Base-by-base conservation (phyloP, 2,329 filamentous ascomycete genomes). In the Xylogone sp. region DNA sequence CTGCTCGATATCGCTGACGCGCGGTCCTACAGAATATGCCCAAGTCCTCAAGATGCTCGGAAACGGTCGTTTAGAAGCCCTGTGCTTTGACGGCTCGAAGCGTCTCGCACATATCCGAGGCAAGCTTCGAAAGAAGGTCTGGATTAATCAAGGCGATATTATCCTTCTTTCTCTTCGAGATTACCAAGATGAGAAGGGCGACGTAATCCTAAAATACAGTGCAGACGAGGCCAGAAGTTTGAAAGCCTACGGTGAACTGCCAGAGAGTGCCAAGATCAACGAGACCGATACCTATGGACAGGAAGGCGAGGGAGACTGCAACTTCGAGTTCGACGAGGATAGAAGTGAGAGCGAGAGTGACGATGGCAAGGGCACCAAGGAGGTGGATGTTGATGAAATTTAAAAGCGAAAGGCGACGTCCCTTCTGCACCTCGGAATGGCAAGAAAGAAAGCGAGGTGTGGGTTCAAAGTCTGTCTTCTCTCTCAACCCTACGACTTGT, bases 91-190 rank as follows among this genome's bases (percentile, higher is more conserved):
- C 71, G 93, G 93, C 69, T 85, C 87, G 61, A 91, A 91, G 72
- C 86, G 90, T 55, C 82, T 90, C 42, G 89, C 87, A 59, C 87
- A 93, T 71, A 90, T 90, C 65, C 90, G 93, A 59, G 93, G 93
- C 76, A 97, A 99, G 77, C 88, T 99, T 67, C 86, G 94, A 67
- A 99, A 99, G 83, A 99, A 99, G 83, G 94, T 97, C 73, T 97
- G 91, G 91, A 97, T 97, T 82, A 97, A 96, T 81, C 91, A 96
- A 77, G 91, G 91, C 68, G 90, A 96, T 71, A 96, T 96, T 70
- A 92, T 93, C 71, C 83, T 93, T 44, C 79, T 93, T 56, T 92
- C 87, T 31, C 86, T 96, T 56, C 88, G 90, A 63, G 91, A 95
- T 72, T 95, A 95, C 76, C 90, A 96, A 71, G 90, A 94, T 74